Evolutionary conservation across 1,284 basidiomycete genomes (phyloP).

Genomic region (Fomes fomentarius): DNA sequence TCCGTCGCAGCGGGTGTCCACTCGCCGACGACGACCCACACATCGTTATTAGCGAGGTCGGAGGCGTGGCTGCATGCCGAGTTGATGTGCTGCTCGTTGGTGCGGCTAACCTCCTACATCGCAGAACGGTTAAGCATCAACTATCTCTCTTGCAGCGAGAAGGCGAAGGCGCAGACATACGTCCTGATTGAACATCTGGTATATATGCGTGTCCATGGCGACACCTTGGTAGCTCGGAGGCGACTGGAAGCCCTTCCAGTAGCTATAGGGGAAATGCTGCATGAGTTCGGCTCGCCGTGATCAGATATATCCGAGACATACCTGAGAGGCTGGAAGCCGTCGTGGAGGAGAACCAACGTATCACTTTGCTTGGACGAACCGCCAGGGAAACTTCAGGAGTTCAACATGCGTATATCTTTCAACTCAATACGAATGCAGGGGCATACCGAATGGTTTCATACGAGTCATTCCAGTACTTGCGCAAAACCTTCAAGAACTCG

Average conservation of each 20-base stretch:
- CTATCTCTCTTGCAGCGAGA: too few relatives aligned
- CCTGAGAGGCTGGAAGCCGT: constrained; percentile 80
- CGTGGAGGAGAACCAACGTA: constrained; percentile 75
- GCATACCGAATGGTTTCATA: constrained; percentile 74
- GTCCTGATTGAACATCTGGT: constrained; percentile 76
- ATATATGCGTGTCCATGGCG: constrained; percentile 82
- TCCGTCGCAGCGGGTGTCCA: constrained; percentile 86
- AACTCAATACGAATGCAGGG: constrained; percentile 5
- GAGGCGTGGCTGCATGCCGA: constrained; percentile 59
- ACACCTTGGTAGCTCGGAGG: constrained; percentile 65
- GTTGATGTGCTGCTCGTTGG: constrained; percentile 63
- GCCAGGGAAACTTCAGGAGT: constrained; percentile 55
- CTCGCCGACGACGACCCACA: constrained; percentile 84
- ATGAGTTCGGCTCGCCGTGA: too few relatives aligned
- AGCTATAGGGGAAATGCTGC: constrained; percentile 45
- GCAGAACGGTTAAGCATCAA: too few relatives aligned
- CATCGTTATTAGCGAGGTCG: constrained; percentile 55
- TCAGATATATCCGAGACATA: constrained; percentile 14
- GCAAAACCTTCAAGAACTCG: constrained; percentile 56
- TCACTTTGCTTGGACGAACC: constrained; percentile 61
- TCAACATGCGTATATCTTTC: too few relatives aligned
- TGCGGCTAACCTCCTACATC: constrained; percentile 54
- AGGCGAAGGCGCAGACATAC: too few relatives aligned
- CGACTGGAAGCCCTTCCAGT: constrained; percentile 75
- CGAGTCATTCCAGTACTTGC: constrained; percentile 77